Evolutionary conservation across 345 rosid species (phyloP).

Genomic region (Eucalyptus cloeziana): DNA sequence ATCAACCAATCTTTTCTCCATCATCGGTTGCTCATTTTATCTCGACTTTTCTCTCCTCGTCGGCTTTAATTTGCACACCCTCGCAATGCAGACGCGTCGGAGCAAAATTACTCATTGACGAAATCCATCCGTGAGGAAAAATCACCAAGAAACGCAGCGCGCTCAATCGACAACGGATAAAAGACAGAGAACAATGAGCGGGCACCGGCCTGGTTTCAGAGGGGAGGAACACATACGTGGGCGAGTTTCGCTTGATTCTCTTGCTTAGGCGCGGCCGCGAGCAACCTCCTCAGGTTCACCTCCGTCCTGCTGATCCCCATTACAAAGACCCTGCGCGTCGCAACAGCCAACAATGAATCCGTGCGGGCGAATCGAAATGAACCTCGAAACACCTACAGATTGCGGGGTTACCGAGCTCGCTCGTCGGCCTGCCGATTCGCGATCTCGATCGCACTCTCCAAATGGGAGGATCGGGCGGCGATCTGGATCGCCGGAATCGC

Average conservation of each 20-base stretch:
- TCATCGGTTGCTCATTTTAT: neutral
- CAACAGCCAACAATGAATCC: neutral
- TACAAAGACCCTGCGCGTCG: neutral
- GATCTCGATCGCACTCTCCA: neutral
- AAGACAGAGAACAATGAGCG: neutral
- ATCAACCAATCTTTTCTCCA: neutral
- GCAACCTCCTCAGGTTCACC: constrained; percentile 64
- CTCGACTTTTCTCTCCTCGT: neutral
- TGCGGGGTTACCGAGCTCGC: neutral
- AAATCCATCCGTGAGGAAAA: neutral
- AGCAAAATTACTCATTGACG: neutral
- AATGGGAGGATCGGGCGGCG: neutral
- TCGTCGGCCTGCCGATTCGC: neutral
- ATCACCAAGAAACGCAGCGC: neutral
- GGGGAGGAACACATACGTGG: constrained; percentile 27
- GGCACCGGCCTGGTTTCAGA: neutral
- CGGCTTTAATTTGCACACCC: neutral
- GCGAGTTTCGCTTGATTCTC: constrained; percentile 68
- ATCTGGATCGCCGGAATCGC: neutral
- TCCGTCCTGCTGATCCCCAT: constrained; percentile 81
- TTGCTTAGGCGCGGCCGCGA: constrained; percentile 63
- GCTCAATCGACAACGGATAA: neutral
- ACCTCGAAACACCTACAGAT: neutral
- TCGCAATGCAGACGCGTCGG: neutral
- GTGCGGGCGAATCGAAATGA: neutral